Evolutionary conservation across 2,329 filamentous ascomycete species (phyloP), one percentile per base, ranked within the genome.

Genomic region (Alternaria brassicae): DNA sequence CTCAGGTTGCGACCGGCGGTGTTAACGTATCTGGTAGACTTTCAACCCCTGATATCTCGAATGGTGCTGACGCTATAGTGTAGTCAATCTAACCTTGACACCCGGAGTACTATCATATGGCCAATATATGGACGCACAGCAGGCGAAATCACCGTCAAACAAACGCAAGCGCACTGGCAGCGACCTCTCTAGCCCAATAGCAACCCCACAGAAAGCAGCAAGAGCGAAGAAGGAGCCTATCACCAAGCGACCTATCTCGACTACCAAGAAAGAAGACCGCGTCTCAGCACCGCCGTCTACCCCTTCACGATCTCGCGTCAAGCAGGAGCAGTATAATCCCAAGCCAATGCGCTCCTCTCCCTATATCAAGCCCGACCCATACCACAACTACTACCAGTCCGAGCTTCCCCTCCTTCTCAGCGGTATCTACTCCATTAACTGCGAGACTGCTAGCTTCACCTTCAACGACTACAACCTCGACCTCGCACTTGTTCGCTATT

Each of bases 361-460:
- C 15, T 17, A 53, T 27, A 45, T 54, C 42, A 59, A 59, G 44
- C 3, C 41, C 63, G 28, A 57, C 60, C 6, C 61, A 1, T 28
- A 49, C 30, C 6, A 30, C 0, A 17, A 53, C 27, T 63, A 34
- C 13, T 36, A 34, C 19, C 28, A 25, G 15, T 30, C 15, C 66
- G 19, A 45, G 52, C 21, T 52, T 62, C 37, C 49, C 61, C 39
- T 53, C 61, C 19, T 58, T 17, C 55, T 85, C 13, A 84, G 83
- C 48, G 82, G 84, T 8, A 71, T 74, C 3, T 85, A 85, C 67
- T 62, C 71, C 4, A 66, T 85, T 13, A 41, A 58, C 9, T 78
- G 71, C 45, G 52, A 56, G 5, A 78, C 23, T 72, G 55, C 50
- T 13, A 37, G 9, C 32, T 40, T 39, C 12, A 36, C 12, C 6